Base-by-base conservation (phyloP, 1,284 basidiomycete species). In the Erythrobasidium hasegawianum region DNA sequence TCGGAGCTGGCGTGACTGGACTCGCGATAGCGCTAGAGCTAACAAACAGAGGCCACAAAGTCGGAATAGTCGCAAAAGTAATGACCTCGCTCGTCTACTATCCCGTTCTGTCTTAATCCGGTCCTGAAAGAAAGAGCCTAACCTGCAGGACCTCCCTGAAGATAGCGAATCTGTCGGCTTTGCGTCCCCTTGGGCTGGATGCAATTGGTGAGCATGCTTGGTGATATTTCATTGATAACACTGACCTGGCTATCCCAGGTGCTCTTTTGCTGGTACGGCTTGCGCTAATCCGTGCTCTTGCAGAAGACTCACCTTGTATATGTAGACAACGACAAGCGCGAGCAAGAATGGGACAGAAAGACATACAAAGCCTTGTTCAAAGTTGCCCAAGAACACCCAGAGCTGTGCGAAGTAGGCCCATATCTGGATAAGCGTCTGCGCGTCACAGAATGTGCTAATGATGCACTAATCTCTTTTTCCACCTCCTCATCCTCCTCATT, bases 181-280 rank as follows among this genome's bases (percentile, higher is more conserved):
- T 76, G 83, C 87, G 0, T 83, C 81, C 67, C 87, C 87, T 0
- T 88, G 87, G 83, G 86, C 87, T 41, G 85, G 85, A 66, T 71
- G 83, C 78, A 53, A 67, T 72, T 71, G 43, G 33, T 50, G 8
- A 24, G 41, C 40, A 24, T 11, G 2, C 49, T n/a, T 9, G 41
- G 39, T n/a, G 13, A 11, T 16, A 11, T 20, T 14, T 1, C 1
- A 11, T 40, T 7, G 2, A 22, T 20, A 39, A 24, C 5, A 33
- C 39, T 45, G 29, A 40, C 11, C 53, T 33, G 16, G 2, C 20
- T 13, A 4, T 9, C 24, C 86, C 75, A 87, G 85, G 85, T 82
- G 82, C 16, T 84, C 86, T 2, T 82, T 84, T 66, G 80, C 78
- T 14, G 14, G 59, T 26, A 45, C 57, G 26, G 40, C 60, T 16